These are phyloP conservation scores for Candida quercuum DNA, from an alignment of 805 yeast genomes.

Conservation along the genomic window DNA sequence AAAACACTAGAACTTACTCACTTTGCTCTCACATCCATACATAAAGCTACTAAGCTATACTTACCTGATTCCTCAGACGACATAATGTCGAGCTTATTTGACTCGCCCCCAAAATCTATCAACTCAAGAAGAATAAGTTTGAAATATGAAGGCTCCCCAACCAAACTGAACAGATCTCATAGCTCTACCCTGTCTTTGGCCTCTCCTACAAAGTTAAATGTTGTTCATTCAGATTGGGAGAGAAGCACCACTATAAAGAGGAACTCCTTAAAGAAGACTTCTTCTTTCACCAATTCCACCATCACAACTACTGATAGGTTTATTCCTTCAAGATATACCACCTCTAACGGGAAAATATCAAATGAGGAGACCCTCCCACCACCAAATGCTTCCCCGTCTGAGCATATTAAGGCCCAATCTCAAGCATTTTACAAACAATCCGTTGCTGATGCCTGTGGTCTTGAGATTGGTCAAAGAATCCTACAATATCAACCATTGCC, in stretches of 20 bases:
- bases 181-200: slow-evolving; percentile 34
- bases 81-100: slow-evolving; percentile 12
- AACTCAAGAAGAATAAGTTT: slow-evolving; percentile 7
- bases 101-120: slow-evolving; percentile 16
- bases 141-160: slow-evolving; percentile 13
- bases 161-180: slow-evolving; percentile 15
- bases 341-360: slow-evolving; percentile 41
- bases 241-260: slow-evolving; percentile 16
- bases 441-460: slow-evolving; percentile 93
- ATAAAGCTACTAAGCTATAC: too few species aligned
- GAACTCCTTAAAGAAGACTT: slow-evolving; percentile 15
- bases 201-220: slow-evolving; percentile 43
- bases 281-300: slow-evolving; percentile 19
- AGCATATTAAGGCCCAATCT: slow-evolving; percentile 38
- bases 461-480: slow-evolving; percentile 75
- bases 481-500: slow-evolving; percentile 84
- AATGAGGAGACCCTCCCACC: slow-evolving; percentile 35
- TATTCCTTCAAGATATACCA: slow-evolving; percentile 51
- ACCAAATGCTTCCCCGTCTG: slow-evolving; percentile 41
- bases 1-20: too few species aligned
- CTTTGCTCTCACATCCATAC: not conserved
- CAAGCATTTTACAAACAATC: slow-evolving; percentile 57
- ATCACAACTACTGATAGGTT: slow-evolving; percentile 45
- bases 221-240: slow-evolving; percentile 34
- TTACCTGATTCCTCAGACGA: too few species aligned